Percentiles rank a stretch among this genome's conserved stretches.
phyloP scores from a whole-genome alignment of 805 yeast genomes.

The Kluyveromyces starmeri region DNA sequence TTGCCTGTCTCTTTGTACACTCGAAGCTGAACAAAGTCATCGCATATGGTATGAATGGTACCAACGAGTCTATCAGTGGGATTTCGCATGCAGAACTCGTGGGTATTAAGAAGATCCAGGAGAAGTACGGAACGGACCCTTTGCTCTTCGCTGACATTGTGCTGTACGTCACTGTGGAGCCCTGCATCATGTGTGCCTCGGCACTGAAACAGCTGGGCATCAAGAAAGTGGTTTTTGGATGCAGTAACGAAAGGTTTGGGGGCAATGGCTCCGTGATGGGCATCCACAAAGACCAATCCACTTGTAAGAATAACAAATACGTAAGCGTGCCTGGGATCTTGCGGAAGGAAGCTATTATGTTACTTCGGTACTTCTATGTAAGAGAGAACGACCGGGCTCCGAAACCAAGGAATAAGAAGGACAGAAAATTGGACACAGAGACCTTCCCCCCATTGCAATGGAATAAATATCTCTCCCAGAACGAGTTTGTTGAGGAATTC shows the following conservation, averaged over 20 bases:
- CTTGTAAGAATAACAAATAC: slow-evolving; percentile 30
- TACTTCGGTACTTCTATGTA: slow-evolving; percentile 75
- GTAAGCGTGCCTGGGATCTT: slow-evolving; percentile 66
- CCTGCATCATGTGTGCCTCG: slow-evolving; percentile 97
- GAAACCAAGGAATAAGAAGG: slow-evolving; percentile 62
- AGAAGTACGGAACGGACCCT: slow-evolving; percentile 16
- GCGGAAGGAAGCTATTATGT: slow-evolving; percentile 72
- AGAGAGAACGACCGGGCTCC: slow-evolving; percentile 85
- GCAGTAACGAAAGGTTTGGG: slow-evolving; percentile 92
- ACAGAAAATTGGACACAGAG: slow-evolving; percentile 47
- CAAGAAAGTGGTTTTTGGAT: slow-evolving; percentile 72
- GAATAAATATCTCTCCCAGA: slow-evolving; percentile 39
- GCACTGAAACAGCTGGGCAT: slow-evolving; percentile 77
- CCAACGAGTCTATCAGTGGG: slow-evolving; percentile 78
- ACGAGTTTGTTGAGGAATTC: slow-evolving; percentile 36
- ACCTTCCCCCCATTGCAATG: slow-evolving; percentile 56
- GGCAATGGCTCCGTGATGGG: slow-evolving; percentile 85
- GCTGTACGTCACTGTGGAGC: slow-evolving; percentile 92
- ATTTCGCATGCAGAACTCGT: slow-evolving; percentile 89
- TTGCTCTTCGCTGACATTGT: slow-evolving; percentile 45
- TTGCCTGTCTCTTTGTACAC: slow-evolving; percentile 66
- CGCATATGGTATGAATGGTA: slow-evolving; percentile 75
- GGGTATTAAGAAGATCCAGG: slow-evolving; percentile 52
- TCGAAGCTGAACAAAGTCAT: slow-evolving; percentile 38
- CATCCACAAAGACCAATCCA: slow-evolving; percentile 40